These are phyloP conservation scores for Pichia sp. DNA, from an alignment of 1,139 yeast genomes.

Conservation along the genomic window DNA sequence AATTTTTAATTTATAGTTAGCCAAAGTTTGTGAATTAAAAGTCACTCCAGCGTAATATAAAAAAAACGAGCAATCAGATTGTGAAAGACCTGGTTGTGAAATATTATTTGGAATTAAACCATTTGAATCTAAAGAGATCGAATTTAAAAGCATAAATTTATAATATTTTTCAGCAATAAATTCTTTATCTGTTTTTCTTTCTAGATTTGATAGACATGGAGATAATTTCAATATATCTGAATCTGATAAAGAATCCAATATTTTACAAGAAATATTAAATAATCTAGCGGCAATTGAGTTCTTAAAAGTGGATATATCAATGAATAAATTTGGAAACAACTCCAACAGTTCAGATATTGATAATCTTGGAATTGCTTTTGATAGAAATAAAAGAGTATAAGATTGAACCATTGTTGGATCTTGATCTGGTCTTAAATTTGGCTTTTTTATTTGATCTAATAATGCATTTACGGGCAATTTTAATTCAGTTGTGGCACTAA, in stretches of 20 bases:
- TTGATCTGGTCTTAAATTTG: conserved; percentile 38
- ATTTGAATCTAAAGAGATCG: conserved; percentile 33
- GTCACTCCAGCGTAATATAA: conserved; percentile 62
- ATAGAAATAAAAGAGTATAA: conserved; percentile 59
- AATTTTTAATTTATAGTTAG: conserved; percentile 42
- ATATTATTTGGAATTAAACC: conserved; percentile 36
- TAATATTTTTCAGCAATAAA: conserved; percentile 44
- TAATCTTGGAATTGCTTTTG: conserved; percentile 58
- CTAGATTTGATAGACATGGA: conserved; percentile 30
- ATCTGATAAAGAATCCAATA: conserved; percentile 42
- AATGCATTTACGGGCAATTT: conserved; percentile 58
- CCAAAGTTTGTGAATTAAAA: conserved; percentile 45
- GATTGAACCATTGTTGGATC: conserved; percentile 52
- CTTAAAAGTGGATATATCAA: conserved; percentile 36
- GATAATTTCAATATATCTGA: conserved; percentile 32
- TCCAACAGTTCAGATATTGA: conserved; percentile 30
- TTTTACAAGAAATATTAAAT: conserved; percentile 53
- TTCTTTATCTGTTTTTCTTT: conserved; percentile 32
- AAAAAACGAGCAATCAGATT: conserved; percentile 51
- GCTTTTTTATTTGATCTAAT: conserved; percentile 54
- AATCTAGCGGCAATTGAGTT: conserved; percentile 48
- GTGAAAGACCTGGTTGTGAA: conserved; percentile 57
- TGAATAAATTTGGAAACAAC: conserved; percentile 45
- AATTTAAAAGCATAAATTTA: conserved; percentile 51
- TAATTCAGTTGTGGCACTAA: conserved; percentile 50